Evolutionary conservation across 306 rosid species (phyloP).

Genomic region (Albizia julibrissin): DNA sequence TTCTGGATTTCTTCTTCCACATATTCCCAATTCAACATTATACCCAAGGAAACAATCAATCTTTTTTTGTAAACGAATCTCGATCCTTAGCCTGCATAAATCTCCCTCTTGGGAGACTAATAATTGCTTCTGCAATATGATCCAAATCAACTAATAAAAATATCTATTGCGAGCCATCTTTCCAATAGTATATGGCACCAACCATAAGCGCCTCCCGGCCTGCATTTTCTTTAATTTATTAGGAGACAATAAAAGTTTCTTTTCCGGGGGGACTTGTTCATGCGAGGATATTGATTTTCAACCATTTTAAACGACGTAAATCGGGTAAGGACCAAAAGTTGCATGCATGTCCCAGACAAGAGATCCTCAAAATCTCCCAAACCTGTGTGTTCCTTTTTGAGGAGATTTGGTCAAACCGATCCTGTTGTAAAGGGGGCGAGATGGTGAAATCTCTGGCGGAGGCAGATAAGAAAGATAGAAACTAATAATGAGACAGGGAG

Average conservation of each 20-base stretch:
- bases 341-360: background rate
- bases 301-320: background rate
- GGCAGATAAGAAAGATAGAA: conserved; percentile 25
- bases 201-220: background rate
- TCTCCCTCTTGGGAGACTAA: background rate
- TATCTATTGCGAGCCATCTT: background rate
- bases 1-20: background rate
- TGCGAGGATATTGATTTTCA: background rate
- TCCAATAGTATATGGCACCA: background rate
- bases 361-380: background rate
- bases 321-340: background rate
- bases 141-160: background rate
- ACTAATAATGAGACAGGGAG: conserved; percentile 29
- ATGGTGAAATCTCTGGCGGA: conserved; percentile 36
- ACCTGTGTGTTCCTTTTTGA: background rate
- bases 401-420: background rate
- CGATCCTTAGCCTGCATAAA: background rate
- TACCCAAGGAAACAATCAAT: background rate
- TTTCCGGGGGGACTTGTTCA: background rate
- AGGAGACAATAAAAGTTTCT: background rate
- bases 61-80: background rate
- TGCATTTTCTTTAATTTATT: background rate
- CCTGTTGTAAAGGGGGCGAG: background rate
- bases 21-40: background rate
- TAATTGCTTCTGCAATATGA: background rate